Base-by-base conservation (phyloP, 768 basidiomycete genomes). In the Podaxis pistillaris region DNA sequence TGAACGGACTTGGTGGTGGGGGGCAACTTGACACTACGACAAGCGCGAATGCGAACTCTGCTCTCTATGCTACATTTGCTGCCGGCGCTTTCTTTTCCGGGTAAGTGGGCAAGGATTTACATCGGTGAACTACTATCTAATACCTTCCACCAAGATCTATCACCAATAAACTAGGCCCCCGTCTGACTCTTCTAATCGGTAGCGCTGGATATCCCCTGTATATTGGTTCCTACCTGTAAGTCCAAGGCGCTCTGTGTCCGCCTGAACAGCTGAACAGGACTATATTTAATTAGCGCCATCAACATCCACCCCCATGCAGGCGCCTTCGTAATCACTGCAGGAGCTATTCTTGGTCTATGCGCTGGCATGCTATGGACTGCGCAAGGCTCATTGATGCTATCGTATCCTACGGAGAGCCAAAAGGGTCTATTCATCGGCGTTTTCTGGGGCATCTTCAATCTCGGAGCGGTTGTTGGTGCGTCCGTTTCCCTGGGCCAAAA, bases 361-460 rank as follows among this genome's bases (percentile, higher is more conserved):
- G 91, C 81, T 1, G 81, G 79, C 55, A 68, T 93, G 53, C 74
- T 93, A 15, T 93, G 91, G 91, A 88, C 90, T 0, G 89, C 90
- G 0, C 91, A 93, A 68, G 92, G 91, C n/a, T 87, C 85, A 15
- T 75, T 94, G 64, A 92, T 93, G 86, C 75, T 94, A 72, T 85
- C 89, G 3, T 93, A 93, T 72, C 89, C 91, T 0, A 91, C 89
- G 0, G 91, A 93, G 70, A 69, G 73, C 54, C 83, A 93, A 70
- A 93, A 93, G 72, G 91, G 90, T 22, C 75, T 73, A 37, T 92
- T 82, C 72, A 91, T 93, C 53, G 86, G 82, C 38, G 82, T 90
- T 49, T 93, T 93, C 75, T 93, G 91, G 91, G 77, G 81, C 52
- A 89, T 93, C 65, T 93, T 94, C 77, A 92, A 93, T 68, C 64